Percentiles rank a stretch among this genome's conserved stretches.
Evolutionary conservation across 1,284 basidiomycete genomes (phyloP).

Genomic region (Boletus hoseneyae): DNA sequence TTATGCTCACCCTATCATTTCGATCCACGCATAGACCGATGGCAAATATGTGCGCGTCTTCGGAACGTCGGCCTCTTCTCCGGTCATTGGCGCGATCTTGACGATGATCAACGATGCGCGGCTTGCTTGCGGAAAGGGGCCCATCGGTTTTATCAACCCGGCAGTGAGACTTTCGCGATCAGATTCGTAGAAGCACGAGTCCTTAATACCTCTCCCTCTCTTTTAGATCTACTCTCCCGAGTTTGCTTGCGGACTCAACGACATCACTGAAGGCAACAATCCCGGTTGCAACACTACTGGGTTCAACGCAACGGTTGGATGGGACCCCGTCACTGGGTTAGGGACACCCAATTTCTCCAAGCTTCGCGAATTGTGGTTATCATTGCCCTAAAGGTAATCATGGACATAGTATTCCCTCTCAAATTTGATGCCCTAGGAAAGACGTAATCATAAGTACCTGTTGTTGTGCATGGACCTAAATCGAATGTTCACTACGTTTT

Average conservation of each 20-base stretch:
- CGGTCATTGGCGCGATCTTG: neutral
- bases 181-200: neutral
- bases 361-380: constrained; percentile 18
- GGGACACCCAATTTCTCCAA: constrained; percentile 27
- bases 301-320: constrained; percentile 32
- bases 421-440: no score
- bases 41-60: constrained; percentile 19
- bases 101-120: neutral
- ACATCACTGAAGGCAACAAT: constrained; percentile 42
- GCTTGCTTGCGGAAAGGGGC: neutral
- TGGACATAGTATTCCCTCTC: no score
- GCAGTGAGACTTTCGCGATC: neutral
- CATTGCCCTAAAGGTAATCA: constrained; percentile 11
- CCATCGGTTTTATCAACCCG: neutral
- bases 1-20: neutral
- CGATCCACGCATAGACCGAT: constrained; percentile 21
- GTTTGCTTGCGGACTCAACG: constrained; percentile 34
- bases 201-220: neutral
- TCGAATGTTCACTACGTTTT: no score
- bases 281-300: constrained; percentile 38
- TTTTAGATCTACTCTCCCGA: constrained; percentile 24
- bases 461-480: no score
- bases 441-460: no score
- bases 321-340: constrained; percentile 35
- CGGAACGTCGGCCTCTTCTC: neutral